Evolutionary conservation across 257 asterid species (phyloP).

Genomic region (Lycium ferocissimum): DNA sequence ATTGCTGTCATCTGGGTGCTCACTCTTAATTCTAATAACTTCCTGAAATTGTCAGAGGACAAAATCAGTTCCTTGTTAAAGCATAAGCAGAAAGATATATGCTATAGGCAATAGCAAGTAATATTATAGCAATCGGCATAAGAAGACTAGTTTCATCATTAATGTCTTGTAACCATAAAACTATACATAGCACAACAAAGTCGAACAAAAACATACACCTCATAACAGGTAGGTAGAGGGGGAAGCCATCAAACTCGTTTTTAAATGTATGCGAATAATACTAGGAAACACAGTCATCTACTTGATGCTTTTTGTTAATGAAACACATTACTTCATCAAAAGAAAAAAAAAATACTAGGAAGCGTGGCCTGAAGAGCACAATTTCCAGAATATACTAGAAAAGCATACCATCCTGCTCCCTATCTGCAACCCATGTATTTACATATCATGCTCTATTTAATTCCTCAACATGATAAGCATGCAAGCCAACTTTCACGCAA

Average conservation of each 20-base stretch:
- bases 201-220: not conserved
- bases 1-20: constrained; percentile 93
- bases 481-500: not conserved
- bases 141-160: constrained; percentile 10
- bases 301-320: too few relatives aligned
- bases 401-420: not conserved
- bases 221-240: not conserved
- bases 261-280: not conserved
- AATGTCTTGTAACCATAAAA: not conserved
- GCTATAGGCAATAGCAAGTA: not conserved
- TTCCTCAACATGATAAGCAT: not conserved
- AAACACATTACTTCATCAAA: too few relatives aligned
- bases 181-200: not conserved
- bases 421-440: not conserved
- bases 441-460: not conserved
- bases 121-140: not conserved
- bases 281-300: not conserved
- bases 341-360: not conserved
- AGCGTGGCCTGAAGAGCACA: not conserved
- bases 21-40: constrained; percentile 84
- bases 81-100: not conserved
- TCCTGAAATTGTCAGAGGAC: constrained; percentile 57
- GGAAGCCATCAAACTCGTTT: not conserved
- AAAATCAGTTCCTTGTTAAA: not conserved
- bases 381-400: not conserved